Evolutionary conservation across 805 yeast genomes (phyloP).

Genomic region (Kuraishia hungarica): DNA sequence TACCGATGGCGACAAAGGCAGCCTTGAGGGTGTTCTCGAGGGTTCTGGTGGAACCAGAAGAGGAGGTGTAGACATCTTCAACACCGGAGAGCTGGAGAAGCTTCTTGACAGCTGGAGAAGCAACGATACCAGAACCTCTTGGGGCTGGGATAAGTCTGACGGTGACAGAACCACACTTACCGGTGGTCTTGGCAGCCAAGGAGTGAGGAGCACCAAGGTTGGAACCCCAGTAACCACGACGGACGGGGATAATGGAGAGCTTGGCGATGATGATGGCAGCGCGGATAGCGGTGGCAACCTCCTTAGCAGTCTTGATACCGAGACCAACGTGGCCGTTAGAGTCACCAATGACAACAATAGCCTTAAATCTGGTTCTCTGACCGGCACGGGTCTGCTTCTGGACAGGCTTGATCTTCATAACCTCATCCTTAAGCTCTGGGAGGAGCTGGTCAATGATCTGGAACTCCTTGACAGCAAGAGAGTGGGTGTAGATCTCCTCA

Average conservation of each 20-base stretch:
- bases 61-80: slow-evolving; percentile 98
- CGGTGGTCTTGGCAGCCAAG: slow-evolving; percentile 94
- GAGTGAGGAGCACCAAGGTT: slow-evolving; percentile 99
- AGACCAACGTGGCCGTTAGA: slow-evolving; percentile 99
- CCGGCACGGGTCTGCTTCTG: slow-evolving; percentile 99
- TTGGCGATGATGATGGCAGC: slow-evolving; percentile 99
- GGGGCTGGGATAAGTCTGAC: slow-evolving; percentile 99
- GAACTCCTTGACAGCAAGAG: slow-evolving; percentile 98
- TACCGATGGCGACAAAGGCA: slow-evolving; percentile 98
- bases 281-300: slow-evolving; percentile 99
- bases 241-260: slow-evolving; percentile 97
- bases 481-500: slow-evolving; percentile 98
- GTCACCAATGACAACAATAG: slow-evolving; percentile 99
- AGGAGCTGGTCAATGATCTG: slow-evolving; percentile 96
- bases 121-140: slow-evolving; percentile 99
- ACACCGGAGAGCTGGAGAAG: slow-evolving; percentile 99
- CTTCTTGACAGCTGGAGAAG: slow-evolving; percentile 99
- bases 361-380: slow-evolving; percentile 99
- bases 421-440: slow-evolving; percentile 96
- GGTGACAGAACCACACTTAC: slow-evolving; percentile 99
- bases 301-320: slow-evolving; percentile 99
- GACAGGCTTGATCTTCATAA: slow-evolving; percentile 99
- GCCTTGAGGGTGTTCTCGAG: slow-evolving; percentile 99
- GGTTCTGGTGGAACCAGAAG: slow-evolving; percentile 99
- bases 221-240: slow-evolving; percentile 99